Evolutionary conservation across 2,329 filamentous ascomycete species (phyloP).

Genomic region (Hypoxylon sp.): DNA sequence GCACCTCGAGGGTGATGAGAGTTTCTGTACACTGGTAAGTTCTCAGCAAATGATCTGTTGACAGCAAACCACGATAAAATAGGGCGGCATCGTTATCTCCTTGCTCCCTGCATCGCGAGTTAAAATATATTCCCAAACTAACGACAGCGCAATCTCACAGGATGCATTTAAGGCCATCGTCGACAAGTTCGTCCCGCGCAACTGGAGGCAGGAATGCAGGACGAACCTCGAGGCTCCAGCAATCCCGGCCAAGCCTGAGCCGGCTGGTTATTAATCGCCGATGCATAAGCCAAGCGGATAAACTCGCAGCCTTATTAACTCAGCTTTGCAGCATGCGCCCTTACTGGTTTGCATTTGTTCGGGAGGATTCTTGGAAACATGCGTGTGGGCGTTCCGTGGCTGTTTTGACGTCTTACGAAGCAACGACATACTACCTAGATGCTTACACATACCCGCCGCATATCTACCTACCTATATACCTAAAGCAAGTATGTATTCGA

Average conservation of each 20-base stretch:
- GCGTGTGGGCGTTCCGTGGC: neutral
- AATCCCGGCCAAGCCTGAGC: constrained; percentile 63
- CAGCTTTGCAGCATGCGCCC: neutral
- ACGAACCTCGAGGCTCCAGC: constrained; percentile 58
- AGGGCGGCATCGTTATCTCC: neutral
- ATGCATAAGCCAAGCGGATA: no score
- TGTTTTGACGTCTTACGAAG: neutral
- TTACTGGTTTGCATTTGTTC: neutral
- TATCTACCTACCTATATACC: neutral
- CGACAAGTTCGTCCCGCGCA: constrained; percentile 85
- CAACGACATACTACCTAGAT: neutral
- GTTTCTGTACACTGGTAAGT: constrained; percentile 87
- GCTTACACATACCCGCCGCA: constrained; percentile 1
- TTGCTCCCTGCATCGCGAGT: neutral
- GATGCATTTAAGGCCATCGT: constrained; percentile 93
- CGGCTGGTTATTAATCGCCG: constrained; percentile 62
- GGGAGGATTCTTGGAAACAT: neutral
- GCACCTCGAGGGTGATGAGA: constrained; percentile 87
- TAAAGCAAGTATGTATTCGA: neutral
- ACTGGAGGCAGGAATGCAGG: constrained; percentile 76
- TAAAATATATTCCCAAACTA: neutral
- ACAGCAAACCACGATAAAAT: neutral
- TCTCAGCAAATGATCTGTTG: neutral
- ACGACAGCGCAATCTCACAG: constrained; percentile 54
- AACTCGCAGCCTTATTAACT: neutral